Conservation (phyloP, 495 filamentous ascomycete species). For the Xylaria cubensis region DNA sequence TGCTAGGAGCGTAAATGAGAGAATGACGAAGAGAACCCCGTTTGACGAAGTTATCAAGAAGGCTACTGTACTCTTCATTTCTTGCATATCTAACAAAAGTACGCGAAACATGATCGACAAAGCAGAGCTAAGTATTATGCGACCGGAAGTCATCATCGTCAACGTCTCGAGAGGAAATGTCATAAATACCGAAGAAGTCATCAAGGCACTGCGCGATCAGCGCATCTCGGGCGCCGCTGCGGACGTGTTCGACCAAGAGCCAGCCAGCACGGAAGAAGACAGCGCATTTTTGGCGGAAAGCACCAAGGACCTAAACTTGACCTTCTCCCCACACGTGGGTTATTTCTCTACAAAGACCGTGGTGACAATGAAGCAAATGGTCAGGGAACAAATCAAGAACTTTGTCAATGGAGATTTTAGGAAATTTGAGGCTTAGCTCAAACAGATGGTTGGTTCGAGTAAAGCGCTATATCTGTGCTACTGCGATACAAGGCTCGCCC, state of each 20-base stretch:
- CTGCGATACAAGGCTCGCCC: too few relatives aligned
- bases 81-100: constrained; percentile 44
- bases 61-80: constrained; percentile 56
- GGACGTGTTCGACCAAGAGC: constrained; percentile 61
- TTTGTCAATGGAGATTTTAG: constrained; percentile 15
- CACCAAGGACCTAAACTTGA: constrained; percentile 40
- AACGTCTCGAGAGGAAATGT: constrained; percentile 63
- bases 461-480: too few relatives aligned
- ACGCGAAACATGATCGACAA: constrained; percentile 52
- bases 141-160: constrained; percentile 51
- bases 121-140: constrained; percentile 55
- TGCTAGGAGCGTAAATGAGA: constrained; percentile 21
- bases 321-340: constrained; percentile 40
- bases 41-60: constrained; percentile 52
- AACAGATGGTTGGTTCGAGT: too few relatives aligned
- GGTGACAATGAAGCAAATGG: constrained; percentile 24
- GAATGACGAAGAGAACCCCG: constrained; percentile 34
- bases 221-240: constrained; percentile 56
- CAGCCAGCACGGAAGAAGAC: constrained; percentile 41
- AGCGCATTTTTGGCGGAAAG: constrained; percentile 31
- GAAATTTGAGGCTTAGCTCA: constrained; percentile 12
- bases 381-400: constrained; percentile 25
- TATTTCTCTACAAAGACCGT: constrained; percentile 30
- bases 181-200: constrained; percentile 55
- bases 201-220: constrained; percentile 51